Evolutionary conservation across 1,284 basidiomycete genomes (phyloP), one percentile per base, ranked within the genome.

Genomic region (Leccinum fallax): DNA sequence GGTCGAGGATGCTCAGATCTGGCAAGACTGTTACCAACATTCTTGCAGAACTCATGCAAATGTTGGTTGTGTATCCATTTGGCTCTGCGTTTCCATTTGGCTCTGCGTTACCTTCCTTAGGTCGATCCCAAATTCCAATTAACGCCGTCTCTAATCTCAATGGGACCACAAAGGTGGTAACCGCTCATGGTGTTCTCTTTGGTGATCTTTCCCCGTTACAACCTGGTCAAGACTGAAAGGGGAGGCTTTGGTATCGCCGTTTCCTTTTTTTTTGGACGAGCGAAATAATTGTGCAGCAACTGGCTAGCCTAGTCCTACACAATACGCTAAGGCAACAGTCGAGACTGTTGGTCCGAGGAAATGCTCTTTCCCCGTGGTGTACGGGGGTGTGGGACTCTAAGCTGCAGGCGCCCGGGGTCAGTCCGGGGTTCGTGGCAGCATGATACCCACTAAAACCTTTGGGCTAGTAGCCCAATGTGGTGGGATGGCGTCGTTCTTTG

Each of bases 21-120:
- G 86, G 87, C 2, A 80, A 77, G 51, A 77, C 74, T 1, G 83
- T 86, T 59, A 81, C 83, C 10, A 87, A 87, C 63, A 52, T 89
- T 28, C 69, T 77, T 40, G 86, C 85, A 16, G 81, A 85, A 34
- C 75, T 89, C 11, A 61, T 82, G 10, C 87, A 89, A 71, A 34
- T 34, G 13, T 34, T 82, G 66, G 87, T 87, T 34, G 32, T 5
- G 32, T 34, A 34, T 34, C 32, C 32, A 34, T 34, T 13, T 34
- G 34, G 34, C 13, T 57, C 40, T 52, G 11, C 40, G 4, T 19
- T 13, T 34, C 32, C 32, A 34, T 34, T 13, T 34, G 34, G 34
- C 13, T 57, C 40, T 52, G 11, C 40, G 4, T 19, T 13, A n/a
- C 26, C 28, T 55, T n/a, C 46, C 38, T 49, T 48, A 34, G 30